Percentiles rank a stretch among this genome's conserved stretches.
phyloP scores from a whole-genome alignment of 257 asterid species.

The Ilex asprella region DNA sequence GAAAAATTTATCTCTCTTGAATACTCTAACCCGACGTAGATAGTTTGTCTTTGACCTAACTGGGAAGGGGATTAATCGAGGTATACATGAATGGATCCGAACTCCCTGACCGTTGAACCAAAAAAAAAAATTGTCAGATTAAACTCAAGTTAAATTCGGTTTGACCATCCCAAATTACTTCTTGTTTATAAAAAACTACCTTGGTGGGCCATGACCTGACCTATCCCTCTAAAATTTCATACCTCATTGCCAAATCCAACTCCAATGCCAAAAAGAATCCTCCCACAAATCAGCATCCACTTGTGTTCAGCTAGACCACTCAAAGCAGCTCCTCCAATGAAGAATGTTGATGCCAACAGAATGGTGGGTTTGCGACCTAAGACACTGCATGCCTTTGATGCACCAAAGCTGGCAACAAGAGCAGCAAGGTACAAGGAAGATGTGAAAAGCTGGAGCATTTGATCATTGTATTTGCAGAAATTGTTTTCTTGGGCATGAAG shows the following conservation, averaged over 20 bases:
- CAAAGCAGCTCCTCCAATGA: conserved; percentile 43
- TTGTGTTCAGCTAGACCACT: conserved; percentile 31
- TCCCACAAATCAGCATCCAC: conserved; percentile 51
- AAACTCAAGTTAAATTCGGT: too few relatives aligned
- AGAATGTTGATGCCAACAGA: conserved; percentile 39
- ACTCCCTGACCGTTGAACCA: too few relatives aligned
- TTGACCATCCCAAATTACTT: too few relatives aligned
- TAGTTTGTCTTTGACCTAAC: too few relatives aligned
- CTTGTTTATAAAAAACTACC: too few relatives aligned
- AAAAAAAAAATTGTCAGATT: too few relatives aligned
- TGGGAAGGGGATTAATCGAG: too few relatives aligned
- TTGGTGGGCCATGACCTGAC: not conserved
- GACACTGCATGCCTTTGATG: conserved; percentile 49
- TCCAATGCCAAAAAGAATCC: conserved; percentile 68
- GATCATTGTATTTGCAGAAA: conserved; percentile 78
- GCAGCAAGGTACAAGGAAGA: conserved; percentile 76
- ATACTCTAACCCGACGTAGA: too few relatives aligned
- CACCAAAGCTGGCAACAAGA: conserved; percentile 63
- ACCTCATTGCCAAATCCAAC: conserved; percentile 94
- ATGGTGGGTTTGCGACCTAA: conserved; percentile 66
- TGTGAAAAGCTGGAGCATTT: conserved; percentile 70
- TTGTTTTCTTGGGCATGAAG: conserved; percentile 40
- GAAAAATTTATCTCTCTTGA: too few relatives aligned
- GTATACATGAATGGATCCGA: too few relatives aligned
- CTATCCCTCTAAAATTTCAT: not conserved